These are phyloP conservation scores for Leucaena leucocephala DNA, from an alignment of 306 rosid species.

Conservation along the genomic window DNA sequence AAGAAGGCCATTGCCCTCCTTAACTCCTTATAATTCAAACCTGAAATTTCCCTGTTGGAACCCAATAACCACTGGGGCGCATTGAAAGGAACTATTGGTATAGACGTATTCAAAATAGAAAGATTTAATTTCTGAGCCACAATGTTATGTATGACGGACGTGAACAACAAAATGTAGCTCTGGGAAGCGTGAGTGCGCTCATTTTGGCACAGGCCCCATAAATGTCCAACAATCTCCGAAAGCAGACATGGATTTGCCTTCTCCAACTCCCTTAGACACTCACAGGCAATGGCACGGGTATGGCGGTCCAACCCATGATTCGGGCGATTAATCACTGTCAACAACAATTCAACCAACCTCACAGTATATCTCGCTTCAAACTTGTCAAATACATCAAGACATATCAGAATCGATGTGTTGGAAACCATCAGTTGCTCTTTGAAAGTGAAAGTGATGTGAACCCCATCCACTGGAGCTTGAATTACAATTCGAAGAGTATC, in stretches of 20 bases:
- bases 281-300: slow-evolving; percentile 76
- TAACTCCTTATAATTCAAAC: slow-evolving; percentile 76
- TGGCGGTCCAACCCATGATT: slow-evolving; percentile 75
- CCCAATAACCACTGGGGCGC: slow-evolving; percentile 53
- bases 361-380: slow-evolving; percentile 35
- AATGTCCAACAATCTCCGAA: slow-evolving; percentile 77
- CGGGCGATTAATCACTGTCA: slow-evolving; percentile 80
- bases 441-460: slow-evolving; percentile 54
- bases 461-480: slow-evolving; percentile 65
- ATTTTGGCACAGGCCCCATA: slow-evolving; percentile 86
- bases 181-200: slow-evolving; percentile 94
- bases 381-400: slow-evolving; percentile 40
- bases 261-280: slow-evolving; percentile 87
- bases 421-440: slow-evolving; percentile 88
- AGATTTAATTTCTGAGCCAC: slow-evolving; percentile 51
- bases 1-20: slow-evolving; percentile 80
- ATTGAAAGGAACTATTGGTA: slow-evolving; percentile 73
- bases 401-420: slow-evolving; percentile 66
- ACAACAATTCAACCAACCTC: slow-evolving; percentile 63
- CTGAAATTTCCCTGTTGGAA: slow-evolving; percentile 24
- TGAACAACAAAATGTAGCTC: slow-evolving; percentile 69
- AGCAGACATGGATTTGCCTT: slow-evolving; percentile 70
- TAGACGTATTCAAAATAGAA: slow-evolving; percentile 65
- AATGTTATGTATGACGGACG: slow-evolving; percentile 64
- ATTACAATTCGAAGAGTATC: slow-evolving; percentile 63